Percentiles rank a stretch among this genome's conserved stretches.
Conservation (phyloP, 371 early-diverging fungal species). For the Mortierella sp. region DNA sequence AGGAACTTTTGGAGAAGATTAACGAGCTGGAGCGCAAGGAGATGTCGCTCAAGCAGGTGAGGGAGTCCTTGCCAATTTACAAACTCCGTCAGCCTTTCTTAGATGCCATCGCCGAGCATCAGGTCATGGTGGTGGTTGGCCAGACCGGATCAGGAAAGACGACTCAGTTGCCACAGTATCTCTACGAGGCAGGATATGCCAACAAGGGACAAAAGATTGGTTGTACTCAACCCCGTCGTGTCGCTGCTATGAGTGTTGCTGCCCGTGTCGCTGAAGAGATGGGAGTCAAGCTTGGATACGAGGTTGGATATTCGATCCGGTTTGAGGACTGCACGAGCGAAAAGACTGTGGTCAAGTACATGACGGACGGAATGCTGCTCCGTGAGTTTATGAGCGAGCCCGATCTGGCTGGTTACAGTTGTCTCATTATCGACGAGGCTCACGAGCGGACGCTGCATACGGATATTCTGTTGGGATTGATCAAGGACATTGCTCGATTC, state of each 20-base stretch:
- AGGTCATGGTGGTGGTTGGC: slow-evolving; percentile 95
- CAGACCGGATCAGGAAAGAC: slow-evolving; percentile 99
- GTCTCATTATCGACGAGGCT: slow-evolving; percentile 99
- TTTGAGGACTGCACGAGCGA: slow-evolving; percentile 98
- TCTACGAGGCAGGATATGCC: slow-evolving; percentile 96
- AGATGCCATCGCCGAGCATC: slow-evolving; percentile 87
- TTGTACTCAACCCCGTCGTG: slow-evolving; percentile 99
- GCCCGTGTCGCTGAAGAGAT: slow-evolving; percentile 97
- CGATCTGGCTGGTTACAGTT: slow-evolving; percentile 91
- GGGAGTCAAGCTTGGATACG: slow-evolving; percentile 92
- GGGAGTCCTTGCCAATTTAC: slow-evolving; percentile 95
- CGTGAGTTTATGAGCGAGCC: slow-evolving; percentile 99
- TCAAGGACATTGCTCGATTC: slow-evolving; percentile 97
- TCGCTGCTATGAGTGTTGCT: slow-evolving; percentile 99
- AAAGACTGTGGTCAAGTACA: slow-evolving; percentile 96
- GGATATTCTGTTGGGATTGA: slow-evolving; percentile 97
- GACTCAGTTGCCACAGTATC: slow-evolving; percentile 99
- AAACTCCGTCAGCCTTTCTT: slow-evolving; percentile 87
- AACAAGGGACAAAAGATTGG: slow-evolving; percentile 93
- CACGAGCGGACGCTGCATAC: slow-evolving; percentile 99
- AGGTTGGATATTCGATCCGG: slow-evolving; percentile 98
- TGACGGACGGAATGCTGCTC: slow-evolving; percentile 99
- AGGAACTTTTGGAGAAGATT: slow-evolving; percentile 69
- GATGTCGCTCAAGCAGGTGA: slow-evolving; percentile 87
- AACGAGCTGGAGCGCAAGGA: slow-evolving; percentile 68